A percentile compares a stretch with the other conserved stretches of the same genome.
phyloP scores from a whole-genome alignment of 805 yeast genomes.

The Candida germanica region DNA sequence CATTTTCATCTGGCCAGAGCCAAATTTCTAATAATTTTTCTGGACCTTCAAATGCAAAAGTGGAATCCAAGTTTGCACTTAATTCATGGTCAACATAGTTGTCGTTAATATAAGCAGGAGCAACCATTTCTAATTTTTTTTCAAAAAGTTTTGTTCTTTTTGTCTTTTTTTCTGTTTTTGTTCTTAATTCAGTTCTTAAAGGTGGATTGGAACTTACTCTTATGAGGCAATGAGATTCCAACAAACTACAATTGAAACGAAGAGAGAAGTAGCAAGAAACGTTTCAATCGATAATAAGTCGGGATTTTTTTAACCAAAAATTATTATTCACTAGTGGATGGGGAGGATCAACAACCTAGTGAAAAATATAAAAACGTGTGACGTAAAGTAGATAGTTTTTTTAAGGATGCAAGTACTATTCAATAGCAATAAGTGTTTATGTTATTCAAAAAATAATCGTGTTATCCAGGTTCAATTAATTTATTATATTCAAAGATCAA shows the following conservation, averaged over 20 bases:
- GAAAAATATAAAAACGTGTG: conserved; percentile 20
- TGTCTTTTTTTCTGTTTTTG: conserved; percentile 9
- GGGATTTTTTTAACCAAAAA: conserved; percentile 17
- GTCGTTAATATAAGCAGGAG: conserved; percentile 41
- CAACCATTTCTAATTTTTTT: conserved; percentile 29
- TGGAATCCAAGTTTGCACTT: conserved; percentile 76
- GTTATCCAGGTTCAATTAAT: conserved; percentile 45
- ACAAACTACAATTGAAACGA: conserved; percentile 32
- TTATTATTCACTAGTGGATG: conserved; percentile 27
- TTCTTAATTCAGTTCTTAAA: conserved; percentile 12
- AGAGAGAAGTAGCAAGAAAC: conserved; percentile 50
- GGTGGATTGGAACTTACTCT: conserved; percentile 45
- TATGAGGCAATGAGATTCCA: not conserved
- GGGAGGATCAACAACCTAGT: conserved; percentile 37
- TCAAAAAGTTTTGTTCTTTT: no score
- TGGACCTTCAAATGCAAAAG: conserved; percentile 96
- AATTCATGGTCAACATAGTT: conserved; percentile 73
- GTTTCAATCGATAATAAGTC: conserved; percentile 25
- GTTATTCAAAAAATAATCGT: conserved; percentile 8
- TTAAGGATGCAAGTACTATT: no score
- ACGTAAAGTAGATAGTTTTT: no score
- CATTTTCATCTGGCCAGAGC: conserved; percentile 57
- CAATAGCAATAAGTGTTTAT: not conserved
- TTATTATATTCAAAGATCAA: conserved; percentile 22
- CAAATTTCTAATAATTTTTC: conserved; percentile 90